phyloP scores from a whole-genome alignment of 2,329 filamentous ascomycete species.

The Verticillium longisporum region DNA sequence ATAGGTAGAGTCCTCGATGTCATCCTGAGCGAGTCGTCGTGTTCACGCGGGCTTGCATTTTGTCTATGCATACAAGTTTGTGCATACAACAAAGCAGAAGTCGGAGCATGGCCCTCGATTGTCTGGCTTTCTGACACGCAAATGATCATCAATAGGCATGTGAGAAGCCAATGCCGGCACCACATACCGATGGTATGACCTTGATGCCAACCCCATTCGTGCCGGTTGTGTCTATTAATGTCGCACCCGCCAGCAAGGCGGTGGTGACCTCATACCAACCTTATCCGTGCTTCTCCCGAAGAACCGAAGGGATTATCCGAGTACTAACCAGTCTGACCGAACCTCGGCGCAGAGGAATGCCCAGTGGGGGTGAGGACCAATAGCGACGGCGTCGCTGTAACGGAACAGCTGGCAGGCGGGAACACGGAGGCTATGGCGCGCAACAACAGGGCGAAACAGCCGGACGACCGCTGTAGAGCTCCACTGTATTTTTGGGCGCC shows the following conservation, averaged over 20 bases:
- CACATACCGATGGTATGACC: not conserved
- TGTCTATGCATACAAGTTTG: too few relatives aligned
- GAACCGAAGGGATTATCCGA: not conserved
- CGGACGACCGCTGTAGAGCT: constrained; percentile 7
- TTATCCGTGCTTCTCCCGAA: constrained; percentile 1
- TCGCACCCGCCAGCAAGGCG: not conserved
- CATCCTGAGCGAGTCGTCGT: too few relatives aligned
- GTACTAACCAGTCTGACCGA: not conserved
- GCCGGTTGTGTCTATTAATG: not conserved
- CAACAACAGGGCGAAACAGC: constrained; percentile 8
- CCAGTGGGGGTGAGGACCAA: constrained; percentile 5
- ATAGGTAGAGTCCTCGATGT: not conserved
- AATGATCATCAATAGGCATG: not conserved
- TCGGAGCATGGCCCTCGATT: not conserved
- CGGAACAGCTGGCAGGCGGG: constrained; percentile 9
- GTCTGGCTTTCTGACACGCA: not conserved
- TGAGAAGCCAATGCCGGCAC: not conserved
- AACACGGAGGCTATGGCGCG: constrained; percentile 6
- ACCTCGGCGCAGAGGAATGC: constrained; percentile 10
- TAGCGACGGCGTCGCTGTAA: constrained; percentile 9
- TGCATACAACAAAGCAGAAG: too few relatives aligned
- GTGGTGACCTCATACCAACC: not conserved
- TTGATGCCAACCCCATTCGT: not conserved
- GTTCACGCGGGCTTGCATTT: too few relatives aligned
- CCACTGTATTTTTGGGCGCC: not conserved